Base-by-base conservation (phyloP, 352 stramenopile genomes). In the Plasmopara muralis region DNA sequence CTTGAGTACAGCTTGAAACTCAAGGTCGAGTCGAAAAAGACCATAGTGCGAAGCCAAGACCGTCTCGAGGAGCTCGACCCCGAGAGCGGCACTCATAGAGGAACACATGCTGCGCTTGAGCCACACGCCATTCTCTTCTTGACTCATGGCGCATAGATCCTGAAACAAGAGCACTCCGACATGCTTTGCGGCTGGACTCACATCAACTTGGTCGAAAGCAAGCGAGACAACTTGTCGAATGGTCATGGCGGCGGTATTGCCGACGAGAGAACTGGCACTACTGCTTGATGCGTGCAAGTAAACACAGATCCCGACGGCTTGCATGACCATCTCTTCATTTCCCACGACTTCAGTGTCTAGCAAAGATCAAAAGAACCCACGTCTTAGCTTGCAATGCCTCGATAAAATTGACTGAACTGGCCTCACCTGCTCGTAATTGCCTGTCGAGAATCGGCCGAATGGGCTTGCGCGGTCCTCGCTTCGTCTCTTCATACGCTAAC, bases 221-320 rank as follows among this genome's bases (percentile, higher is more conserved):
- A 93, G 74, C 15, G 85, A 94, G 42, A 95, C 77, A 16, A 95
- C 53, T 57, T 95, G 85, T 1, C 84, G 77, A 57, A 94, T 86
- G 53, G 84, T 94, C 82, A 93, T 91, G 25, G 83, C 82, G 5
- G 84, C 84, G 20, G 84, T 93, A 55, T 94, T 93, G 48, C 78
- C 77, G 45, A 91, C 83, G 35, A 94, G 72, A 10, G 78, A 92
- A 57, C 60, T 89, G 13, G 78, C 75, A 40, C 78, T 73, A 56
- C 74, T 87, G 57, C 77, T 93, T 1, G 67, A 57, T 1, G 71
- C 80, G 42, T 94, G 80, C 18, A 94, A 58, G 38, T 93, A 80
- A 41, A 94, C 67, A 51, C 84, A 93, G 47, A 94, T 93, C 82
- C 83, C 90, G 48, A 94, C 83, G 12, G 83, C 83, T 56, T 92